Evolutionary conservation across 2,329 filamentous ascomycete species (phyloP).

Genomic region (Colletotrichum scovillei): DNA sequence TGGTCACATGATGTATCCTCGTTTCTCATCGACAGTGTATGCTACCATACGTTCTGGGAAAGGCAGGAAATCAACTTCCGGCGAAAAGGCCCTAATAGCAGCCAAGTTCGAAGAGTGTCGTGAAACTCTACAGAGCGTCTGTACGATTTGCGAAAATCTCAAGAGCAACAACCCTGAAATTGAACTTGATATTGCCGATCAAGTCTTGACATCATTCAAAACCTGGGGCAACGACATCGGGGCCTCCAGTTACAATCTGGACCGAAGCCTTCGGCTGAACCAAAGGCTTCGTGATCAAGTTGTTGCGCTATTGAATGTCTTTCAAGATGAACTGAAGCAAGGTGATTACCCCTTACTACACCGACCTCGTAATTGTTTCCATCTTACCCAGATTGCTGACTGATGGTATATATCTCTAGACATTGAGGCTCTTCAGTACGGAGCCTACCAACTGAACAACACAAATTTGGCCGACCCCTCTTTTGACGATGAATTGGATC

Average conservation of each 20-base stretch:
- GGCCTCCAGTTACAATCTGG: background rate
- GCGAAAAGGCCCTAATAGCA: background rate
- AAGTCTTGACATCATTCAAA: background rate
- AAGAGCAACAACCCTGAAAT: background rate
- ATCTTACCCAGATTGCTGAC: background rate
- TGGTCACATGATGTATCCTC: background rate
- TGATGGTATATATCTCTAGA: background rate
- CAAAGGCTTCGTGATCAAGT: background rate
- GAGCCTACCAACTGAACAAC: background rate
- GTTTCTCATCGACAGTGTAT: background rate
- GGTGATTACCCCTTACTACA: background rate
- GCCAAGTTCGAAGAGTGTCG: conserved; percentile 17
- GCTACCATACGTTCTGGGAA: background rate
- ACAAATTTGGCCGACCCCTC: background rate
- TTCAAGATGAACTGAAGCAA: conserved; percentile 1
- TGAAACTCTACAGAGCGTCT: background rate
- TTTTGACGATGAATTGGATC: background rate
- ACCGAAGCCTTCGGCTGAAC: conserved; percentile 11
- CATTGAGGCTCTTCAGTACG: background rate
- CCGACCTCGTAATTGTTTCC: background rate
- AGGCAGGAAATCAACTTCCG: background rate
- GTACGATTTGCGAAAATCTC: background rate
- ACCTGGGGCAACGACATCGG: conserved; percentile 16
- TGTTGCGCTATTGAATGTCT: background rate
- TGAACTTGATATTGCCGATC: background rate